Evolutionary conservation across 2,329 filamentous ascomycete species (phyloP).

Genomic region (Colletotrichum tanaceti): DNA sequence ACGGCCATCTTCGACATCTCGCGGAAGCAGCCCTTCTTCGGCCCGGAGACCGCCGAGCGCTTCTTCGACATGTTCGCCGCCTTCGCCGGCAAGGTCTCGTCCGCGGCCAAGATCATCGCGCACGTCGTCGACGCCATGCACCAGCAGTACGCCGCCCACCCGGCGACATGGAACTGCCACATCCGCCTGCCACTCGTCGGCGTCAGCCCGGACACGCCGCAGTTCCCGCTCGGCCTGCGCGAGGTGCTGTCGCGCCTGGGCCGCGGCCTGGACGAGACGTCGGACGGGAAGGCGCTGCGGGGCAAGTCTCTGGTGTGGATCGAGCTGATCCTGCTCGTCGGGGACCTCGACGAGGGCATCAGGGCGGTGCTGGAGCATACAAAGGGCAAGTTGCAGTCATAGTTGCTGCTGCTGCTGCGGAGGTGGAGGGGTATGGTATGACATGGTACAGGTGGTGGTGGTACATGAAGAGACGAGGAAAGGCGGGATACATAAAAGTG

Average conservation of each 20-base stretch:
- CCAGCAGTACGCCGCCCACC: slow-evolving; percentile 67
- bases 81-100: slow-evolving; percentile 72
- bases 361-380: slow-evolving; percentile 66
- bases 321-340: slow-evolving; percentile 60
- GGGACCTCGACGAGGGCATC: slow-evolving; percentile 67
- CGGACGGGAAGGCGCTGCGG: slow-evolving; percentile 58
- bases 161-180: slow-evolving; percentile 75
- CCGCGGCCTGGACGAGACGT: slow-evolving; percentile 57
- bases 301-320: slow-evolving; percentile 67
- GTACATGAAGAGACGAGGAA: background rate
- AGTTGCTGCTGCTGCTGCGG: background rate
- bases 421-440: too few relatives aligned
- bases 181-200: slow-evolving; percentile 78
- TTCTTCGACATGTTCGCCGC: slow-evolving; percentile 85
- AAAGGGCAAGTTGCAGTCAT: slow-evolving; percentile 49
- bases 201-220: slow-evolving; percentile 69
- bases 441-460: background rate
- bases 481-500: slow-evolving; percentile 12
- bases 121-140: slow-evolving; percentile 78
- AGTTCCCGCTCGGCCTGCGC: slow-evolving; percentile 79
- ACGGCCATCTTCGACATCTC: slow-evolving; percentile 91
- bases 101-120: slow-evolving; percentile 73
- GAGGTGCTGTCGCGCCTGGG: slow-evolving; percentile 73
- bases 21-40: slow-evolving; percentile 79
- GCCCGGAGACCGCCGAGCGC: slow-evolving; percentile 71